Evolutionary conservation across 306 rosid genomes (phyloP).

Genomic region (Prinsepia uniflora): DNA sequence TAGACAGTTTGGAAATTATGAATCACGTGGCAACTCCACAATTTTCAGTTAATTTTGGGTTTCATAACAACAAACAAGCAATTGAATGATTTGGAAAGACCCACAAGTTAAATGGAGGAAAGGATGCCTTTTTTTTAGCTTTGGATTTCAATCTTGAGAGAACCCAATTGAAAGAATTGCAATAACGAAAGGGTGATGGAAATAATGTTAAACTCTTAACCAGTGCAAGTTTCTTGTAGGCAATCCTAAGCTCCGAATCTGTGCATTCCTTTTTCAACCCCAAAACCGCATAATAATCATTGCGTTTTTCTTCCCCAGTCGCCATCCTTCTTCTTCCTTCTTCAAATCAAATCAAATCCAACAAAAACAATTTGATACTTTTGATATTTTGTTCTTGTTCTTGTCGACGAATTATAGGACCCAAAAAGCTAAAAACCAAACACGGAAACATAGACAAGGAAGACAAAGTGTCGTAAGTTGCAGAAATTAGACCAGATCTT

Average conservation of each 20-base stretch:
- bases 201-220: slow-evolving; percentile 37
- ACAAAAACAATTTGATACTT: slow-evolving; percentile 2
- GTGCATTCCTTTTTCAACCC: slow-evolving; percentile 86
- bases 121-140: background rate
- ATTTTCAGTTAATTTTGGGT: too few relatives aligned
- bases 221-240: slow-evolving; percentile 89
- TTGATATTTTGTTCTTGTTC: slow-evolving; percentile 1
- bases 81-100: slow-evolving; percentile 3
- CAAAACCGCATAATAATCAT: slow-evolving; percentile 60
- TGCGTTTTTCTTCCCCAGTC: slow-evolving; percentile 43
- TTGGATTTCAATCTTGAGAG: background rate
- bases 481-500: slow-evolving; percentile 28
- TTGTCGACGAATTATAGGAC: slow-evolving; percentile 55
- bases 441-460: slow-evolving; percentile 11
- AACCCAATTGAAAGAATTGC: slow-evolving; percentile 19
- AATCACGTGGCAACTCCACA: too few relatives aligned
- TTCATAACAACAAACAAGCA: background rate
- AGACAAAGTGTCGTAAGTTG: background rate
- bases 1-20: too few relatives aligned
- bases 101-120: slow-evolving; percentile 1
- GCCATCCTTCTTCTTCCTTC: slow-evolving; percentile 46
- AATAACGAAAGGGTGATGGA: background rate
- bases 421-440: slow-evolving; percentile 6
- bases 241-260: slow-evolving; percentile 58
- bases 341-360: slow-evolving; percentile 7